Base-by-base conservation (phyloP, 306 rosid genomes). In the Dalbergia cochinchinensis region DNA sequence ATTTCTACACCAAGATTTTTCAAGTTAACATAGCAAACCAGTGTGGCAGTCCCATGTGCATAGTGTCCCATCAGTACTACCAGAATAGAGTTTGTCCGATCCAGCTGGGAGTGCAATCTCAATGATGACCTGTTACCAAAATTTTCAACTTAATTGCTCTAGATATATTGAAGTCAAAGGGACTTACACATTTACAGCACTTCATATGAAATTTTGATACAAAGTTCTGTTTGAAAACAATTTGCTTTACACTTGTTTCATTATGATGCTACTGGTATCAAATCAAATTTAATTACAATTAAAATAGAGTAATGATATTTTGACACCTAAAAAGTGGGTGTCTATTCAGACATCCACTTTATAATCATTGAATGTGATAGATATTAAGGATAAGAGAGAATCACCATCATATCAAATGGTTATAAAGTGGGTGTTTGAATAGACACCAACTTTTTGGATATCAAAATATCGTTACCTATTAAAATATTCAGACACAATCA, bases 11-110 rank as follows among this genome's bases (percentile, higher is more conserved):
- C 81, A 20, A 87, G 77, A 60, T 84, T 73, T 37, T 47, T 51
- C 12, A 73, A 58, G 0, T 10, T 48, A 73, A 11, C 75, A 73
- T 88, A 89, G 22, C 22, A 71, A n/a, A 50, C 90, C 86, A 41
- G 78, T 84, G 42, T 70, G 31, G 65, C 87, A 91, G 45, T 91
- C 86, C 93, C 93, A 91, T 63, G 80, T 68, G 7, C 87, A 55
- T 45, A 77, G 39, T 8, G 86, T 79, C 31, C 89, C 88, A 10
- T 91, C 83, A 7, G n/a, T 84, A 68, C 83, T 78, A 5, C 90
- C 73, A 3, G 89, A 82, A 71, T 80, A 87, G 6, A 91, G 83
- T 77, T 84, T 84, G 78, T 81, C 54, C 2, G 65, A 74, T 76
- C 83, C 81, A 42, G 6, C 44, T 4, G 85, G 90, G 59, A 78